Percentiles rank a stretch among this genome's conserved stretches.
These are phyloP conservation scores for Fagopyrum homotropicum DNA, from an alignment of 148 eudicot species.

Conservation along the genomic window DNA sequence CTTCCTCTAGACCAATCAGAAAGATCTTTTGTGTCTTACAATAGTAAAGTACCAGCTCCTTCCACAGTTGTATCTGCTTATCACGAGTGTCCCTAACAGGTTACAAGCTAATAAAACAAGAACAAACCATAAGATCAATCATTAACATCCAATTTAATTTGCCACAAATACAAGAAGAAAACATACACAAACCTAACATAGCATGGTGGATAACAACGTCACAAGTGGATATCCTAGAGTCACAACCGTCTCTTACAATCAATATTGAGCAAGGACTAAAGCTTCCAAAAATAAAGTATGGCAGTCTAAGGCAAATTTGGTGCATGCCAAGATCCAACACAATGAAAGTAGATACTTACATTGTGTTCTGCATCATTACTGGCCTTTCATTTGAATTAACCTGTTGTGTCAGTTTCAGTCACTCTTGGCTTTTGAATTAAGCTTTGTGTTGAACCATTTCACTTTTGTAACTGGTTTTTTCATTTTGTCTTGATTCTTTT, in stretches of 20 bases:
- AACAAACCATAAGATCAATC: slow-evolving; percentile 3
- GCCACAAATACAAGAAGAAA: background rate
- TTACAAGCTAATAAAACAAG: slow-evolving; percentile 48
- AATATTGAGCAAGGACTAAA: background rate
- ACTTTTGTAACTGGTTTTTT: too few species aligned
- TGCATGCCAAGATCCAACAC: background rate
- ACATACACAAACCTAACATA: background rate
- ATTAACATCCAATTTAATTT: background rate
- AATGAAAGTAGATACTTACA: too few species aligned
- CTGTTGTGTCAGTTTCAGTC: too few species aligned
- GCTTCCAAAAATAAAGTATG: background rate
- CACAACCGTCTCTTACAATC: background rate
- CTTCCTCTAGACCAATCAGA: slow-evolving; percentile 66
- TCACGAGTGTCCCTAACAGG: slow-evolving; percentile 93
- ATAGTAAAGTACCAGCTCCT: slow-evolving; percentile 81
- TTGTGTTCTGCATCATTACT: too few species aligned
- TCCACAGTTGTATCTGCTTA: slow-evolving; percentile 93
- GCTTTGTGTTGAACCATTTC: too few species aligned
- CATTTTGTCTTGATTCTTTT: too few species aligned
- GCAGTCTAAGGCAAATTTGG: background rate
- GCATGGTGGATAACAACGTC: background rate
- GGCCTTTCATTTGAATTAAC: too few species aligned
- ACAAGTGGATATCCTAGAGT: background rate
- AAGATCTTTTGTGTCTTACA: slow-evolving; percentile 75
- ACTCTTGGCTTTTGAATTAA: too few species aligned